These are phyloP conservation scores for Rhizopogon sp. DNA, from an alignment of 768 basidiomycete genomes.

Conservation along the genomic window DNA sequence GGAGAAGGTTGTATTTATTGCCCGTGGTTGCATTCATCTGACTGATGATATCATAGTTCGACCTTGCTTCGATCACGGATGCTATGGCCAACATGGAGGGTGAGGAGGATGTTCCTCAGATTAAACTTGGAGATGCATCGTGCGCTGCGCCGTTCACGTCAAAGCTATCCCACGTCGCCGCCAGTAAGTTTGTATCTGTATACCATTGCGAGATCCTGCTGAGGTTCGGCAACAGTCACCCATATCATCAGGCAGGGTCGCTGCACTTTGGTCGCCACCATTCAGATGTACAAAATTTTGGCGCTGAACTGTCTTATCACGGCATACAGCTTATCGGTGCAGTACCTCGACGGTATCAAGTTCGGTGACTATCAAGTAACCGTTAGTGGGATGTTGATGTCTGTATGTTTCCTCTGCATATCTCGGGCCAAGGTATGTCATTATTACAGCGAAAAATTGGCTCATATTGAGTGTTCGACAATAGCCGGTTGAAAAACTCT, in stretches of 20 bases:
- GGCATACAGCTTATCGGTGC: constrained; percentile 96
- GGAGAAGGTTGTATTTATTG: constrained; percentile 64
- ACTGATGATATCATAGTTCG: constrained; percentile 50
- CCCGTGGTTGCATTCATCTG: neutral
- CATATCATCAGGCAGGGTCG: constrained; percentile 98
- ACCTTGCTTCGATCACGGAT: constrained; percentile 72
- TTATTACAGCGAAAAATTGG: neutral
- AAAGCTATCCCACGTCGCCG: constrained; percentile 94
- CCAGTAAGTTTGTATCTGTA: constrained; percentile 55
- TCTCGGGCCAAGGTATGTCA: constrained; percentile 81
- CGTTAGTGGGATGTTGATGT: constrained; percentile 88
- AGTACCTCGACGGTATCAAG: constrained; percentile 98
- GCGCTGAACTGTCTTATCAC: constrained; percentile 97
- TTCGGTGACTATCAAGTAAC: constrained; percentile 99
- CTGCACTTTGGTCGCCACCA: constrained; percentile 96
- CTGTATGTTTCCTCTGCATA: constrained; percentile 93
- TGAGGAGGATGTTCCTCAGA: constrained; percentile 93
- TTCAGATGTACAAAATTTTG: constrained; percentile 99
- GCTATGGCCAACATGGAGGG: constrained; percentile 91
- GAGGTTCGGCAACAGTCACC: constrained; percentile 50
- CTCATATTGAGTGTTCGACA: neutral
- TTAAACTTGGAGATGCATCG: constrained; percentile 98
- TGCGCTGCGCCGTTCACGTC: constrained; percentile 99
- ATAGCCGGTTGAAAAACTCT: constrained; percentile 95
- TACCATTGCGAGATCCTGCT: neutral